Base-by-base conservation (phyloP, 2,329 filamentous ascomycete genomes). In the Gaeumannomyces sp. region DNA sequence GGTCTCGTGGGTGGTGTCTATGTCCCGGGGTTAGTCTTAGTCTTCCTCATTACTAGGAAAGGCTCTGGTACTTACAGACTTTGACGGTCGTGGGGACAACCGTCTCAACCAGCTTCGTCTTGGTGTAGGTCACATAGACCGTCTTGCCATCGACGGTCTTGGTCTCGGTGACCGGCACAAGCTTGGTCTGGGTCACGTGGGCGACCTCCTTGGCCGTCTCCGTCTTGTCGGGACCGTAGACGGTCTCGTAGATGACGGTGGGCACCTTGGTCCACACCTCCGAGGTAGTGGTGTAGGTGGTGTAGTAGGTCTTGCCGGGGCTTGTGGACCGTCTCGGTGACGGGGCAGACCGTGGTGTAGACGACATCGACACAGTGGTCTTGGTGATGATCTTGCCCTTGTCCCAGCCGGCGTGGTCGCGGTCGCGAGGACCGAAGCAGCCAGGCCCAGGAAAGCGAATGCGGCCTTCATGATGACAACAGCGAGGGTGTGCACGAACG, bases 151-250 rank as follows among this genome's bases (percentile, higher is more conserved):
- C 76, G 4, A 81, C 64, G 2, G 77, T 80, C 71, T 76, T 77
- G 60, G 78, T 78, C 69, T 79, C 74, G 1, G 80, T 82, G 19
- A 82, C 70, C 11, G 79, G 78, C 71, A 78, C 80, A 19, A 81
- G 72, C 22, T 74, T 76, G 19, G 80, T 83, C 50, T 77, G 64
- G 7, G 80, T 82, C 11, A 71, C 75, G 69, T 80, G 78, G 25
- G 73, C 73, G 10, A 79, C 73, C 16, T 75, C 74, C 27, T 73
- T 73, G 31, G 74, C 72, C 0, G 76, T 78, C 31, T 74, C 66
- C 3, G 77, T 80, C 10, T 76, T 74, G 25, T 73, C 71, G 25
- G 77, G 76, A 8, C 71, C 72, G 0, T 69, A 69, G 28, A 77
- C 71, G 4, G 76, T 76, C 67, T 76, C 71, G 67, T 68, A 69